Base-by-base conservation (phyloP, 495 filamentous ascomycete genomes). In the Astrocystis sublimbata region DNA sequence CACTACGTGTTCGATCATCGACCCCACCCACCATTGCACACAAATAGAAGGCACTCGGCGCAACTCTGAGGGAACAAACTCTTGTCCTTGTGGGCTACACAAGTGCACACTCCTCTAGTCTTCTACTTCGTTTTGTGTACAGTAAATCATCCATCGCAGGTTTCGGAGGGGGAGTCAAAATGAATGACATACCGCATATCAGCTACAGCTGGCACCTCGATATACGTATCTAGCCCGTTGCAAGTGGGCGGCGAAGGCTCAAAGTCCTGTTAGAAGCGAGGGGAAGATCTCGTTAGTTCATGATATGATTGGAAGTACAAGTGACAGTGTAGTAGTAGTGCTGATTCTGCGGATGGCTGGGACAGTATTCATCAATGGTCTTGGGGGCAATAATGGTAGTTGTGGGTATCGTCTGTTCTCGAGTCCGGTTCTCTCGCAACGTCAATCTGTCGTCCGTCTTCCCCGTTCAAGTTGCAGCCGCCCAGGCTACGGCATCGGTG, bases 201-300 rank as follows among this genome's bases (percentile, higher is more conserved):
- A 79, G 75, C 66, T 65, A 75, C 66, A 33, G 73, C 67, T 51
- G 73, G 74, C 60, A 78, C 71, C 47, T 81, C 78, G 56, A 81
- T 72, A 64, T 79, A 81, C 64, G 61, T 21, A 42, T 78, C 77
- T 67, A 81, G 73, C 75, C 76, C 78, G 64, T 74, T 63, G 66
- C 76, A 77, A 51, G 76, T 74, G 60, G 73, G 70, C 68, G 78
- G 72, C 71, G 78, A 77, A 71, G 75, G 71, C 75, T 78, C 78
- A 74, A 77, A 81, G 65, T 79, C 78, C 78, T 81, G 72, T 67
- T 76, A 66, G 69, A 68, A 15, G 64, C 66, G 64, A 52, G 59
- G 61, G 65, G n/a, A 57, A 64, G 58, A 67, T 59, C 53, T 69
- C 46, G 69, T 67, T 63, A 60, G 66, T 56, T 56, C 64, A 69